A percentile compares a stretch with the other conserved stretches of the same genome.
Evolutionary conservation across 1,284 basidiomycete species (phyloP).

Genomic region (Gymnopus androsaceus): DNA sequence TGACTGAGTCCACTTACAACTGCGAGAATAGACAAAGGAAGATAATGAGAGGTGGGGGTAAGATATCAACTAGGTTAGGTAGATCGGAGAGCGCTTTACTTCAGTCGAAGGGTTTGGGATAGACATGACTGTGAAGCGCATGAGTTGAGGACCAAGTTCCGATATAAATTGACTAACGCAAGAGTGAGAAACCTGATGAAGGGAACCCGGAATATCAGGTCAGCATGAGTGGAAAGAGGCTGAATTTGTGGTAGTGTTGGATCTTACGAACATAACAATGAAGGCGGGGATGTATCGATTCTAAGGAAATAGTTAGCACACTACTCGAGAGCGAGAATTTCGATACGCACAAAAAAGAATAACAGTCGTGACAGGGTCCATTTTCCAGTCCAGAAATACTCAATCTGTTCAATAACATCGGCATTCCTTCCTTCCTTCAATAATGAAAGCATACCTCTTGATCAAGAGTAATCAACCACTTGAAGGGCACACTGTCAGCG

Average conservation of each 20-base stretch:
- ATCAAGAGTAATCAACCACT: slow-evolving; percentile 40
- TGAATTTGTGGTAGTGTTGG: too few species aligned
- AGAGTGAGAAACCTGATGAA: slow-evolving; percentile 22
- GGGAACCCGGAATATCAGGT: slow-evolving; percentile 16
- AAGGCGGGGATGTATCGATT: slow-evolving; percentile 36
- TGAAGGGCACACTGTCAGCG: not conserved
- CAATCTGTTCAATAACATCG: slow-evolving; percentile 25
- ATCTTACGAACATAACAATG: slow-evolving; percentile 15
- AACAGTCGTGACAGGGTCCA: slow-evolving; percentile 35
- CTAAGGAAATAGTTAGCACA: slow-evolving; percentile 19
- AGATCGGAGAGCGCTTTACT: too few species aligned
- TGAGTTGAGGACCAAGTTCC: not conserved
- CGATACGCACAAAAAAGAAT: slow-evolving; percentile 35
- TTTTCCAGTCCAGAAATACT: slow-evolving; percentile 39
- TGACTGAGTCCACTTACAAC: slow-evolving; percentile 24
- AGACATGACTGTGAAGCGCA: slow-evolving; percentile 23
- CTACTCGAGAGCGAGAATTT: not conserved
- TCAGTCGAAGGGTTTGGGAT: slow-evolving; percentile 25
- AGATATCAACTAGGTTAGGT: too few species aligned
- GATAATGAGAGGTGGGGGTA: not conserved
- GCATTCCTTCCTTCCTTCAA: not conserved
- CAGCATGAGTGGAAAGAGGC: not conserved
- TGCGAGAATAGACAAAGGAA: not conserved
- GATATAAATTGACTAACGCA: not conserved
- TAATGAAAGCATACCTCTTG: slow-evolving; percentile 30